These are phyloP conservation scores for Rosa chinensis DNA, from an alignment of 306 rosid genomes.

Conservation along the genomic window DNA sequence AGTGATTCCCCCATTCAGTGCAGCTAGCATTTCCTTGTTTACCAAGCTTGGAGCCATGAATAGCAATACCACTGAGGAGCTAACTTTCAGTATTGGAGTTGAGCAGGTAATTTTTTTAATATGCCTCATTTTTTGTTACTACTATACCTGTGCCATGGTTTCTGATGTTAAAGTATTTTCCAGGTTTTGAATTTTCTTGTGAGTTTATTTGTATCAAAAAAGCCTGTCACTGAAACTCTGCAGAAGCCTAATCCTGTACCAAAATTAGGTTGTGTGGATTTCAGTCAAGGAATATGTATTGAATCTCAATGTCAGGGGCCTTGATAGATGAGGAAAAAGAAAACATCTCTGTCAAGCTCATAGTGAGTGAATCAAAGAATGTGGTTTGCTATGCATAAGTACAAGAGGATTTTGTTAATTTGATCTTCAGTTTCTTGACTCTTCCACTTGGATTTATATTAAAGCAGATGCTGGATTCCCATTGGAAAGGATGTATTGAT, in stretches of 20 bases:
- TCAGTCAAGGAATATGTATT: too few species aligned
- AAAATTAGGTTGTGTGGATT: too few species aligned
- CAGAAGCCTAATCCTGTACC: too few species aligned
- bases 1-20: not conserved
- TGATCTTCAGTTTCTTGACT: conserved; percentile 13
- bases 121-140: not conserved
- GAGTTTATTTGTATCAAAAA: conserved; percentile 1
- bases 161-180: not conserved
- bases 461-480: not conserved
- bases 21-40: not conserved
- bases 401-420: conserved; percentile 4
- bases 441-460: conserved; percentile 8
- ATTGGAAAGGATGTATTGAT: conserved; percentile 9
- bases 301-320: too few species aligned
- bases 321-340: not conserved
- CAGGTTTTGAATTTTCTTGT: conserved; percentile 10
- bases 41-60: not conserved
- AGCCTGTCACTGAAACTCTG: too few species aligned
- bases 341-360: not conserved
- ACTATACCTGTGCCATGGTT: not conserved
- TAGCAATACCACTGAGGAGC: not conserved
- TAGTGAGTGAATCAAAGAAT: conserved; percentile 7
- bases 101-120: not conserved
- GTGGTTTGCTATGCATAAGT: conserved; percentile 16
- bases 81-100: not conserved